phyloP scores from a whole-genome alignment of 495 filamentous ascomycete genomes.

The Mycothermus thermophilus region DNA sequence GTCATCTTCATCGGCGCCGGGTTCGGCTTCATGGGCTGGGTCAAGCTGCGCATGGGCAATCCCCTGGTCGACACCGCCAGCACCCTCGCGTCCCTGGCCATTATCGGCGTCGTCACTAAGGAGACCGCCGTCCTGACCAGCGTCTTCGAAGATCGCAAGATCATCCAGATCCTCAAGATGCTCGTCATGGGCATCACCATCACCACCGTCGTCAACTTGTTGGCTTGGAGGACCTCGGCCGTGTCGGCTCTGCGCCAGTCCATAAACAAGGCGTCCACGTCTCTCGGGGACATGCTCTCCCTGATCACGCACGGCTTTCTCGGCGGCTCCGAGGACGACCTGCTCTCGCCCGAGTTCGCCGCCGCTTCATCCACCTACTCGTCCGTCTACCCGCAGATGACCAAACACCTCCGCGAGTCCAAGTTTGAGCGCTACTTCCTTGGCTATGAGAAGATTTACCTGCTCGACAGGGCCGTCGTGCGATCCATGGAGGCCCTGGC shows the following conservation, averaged over 20 bases:
- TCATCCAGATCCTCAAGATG: conserved; percentile 81
- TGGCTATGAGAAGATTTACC: conserved; percentile 72
- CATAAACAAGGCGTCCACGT: conserved; percentile 60
- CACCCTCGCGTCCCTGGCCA: conserved; percentile 77
- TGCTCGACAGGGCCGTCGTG: conserved; percentile 63
- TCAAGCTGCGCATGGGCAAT: conserved; percentile 73
- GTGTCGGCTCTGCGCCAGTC: conserved; percentile 59
- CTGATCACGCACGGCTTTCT: conserved; percentile 78
- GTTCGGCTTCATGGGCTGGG: conserved; percentile 82
- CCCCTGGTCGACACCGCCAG: conserved; percentile 85
- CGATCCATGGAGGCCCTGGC: conserved; percentile 75
- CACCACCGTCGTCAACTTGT: conserved; percentile 61
- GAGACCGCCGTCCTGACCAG: conserved; percentile 75
- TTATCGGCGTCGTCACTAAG: conserved; percentile 85
- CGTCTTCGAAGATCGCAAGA: conserved; percentile 67
- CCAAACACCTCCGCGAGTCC: conserved; percentile 71
- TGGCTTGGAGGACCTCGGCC: conserved; percentile 72
- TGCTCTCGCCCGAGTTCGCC: conserved; percentile 48
- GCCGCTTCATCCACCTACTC: conserved; percentile 52
- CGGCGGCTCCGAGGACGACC: conserved; percentile 67
- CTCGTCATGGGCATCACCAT: conserved; percentile 71
- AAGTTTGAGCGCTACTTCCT: conserved; percentile 81
- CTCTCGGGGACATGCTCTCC: conserved; percentile 66
- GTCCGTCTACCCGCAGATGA: conserved; percentile 54
- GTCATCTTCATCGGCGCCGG: conserved; percentile 81